Conservation (phyloP, 108 stramenopile genomes). For the Stephanodiscus minutulus region DNA sequence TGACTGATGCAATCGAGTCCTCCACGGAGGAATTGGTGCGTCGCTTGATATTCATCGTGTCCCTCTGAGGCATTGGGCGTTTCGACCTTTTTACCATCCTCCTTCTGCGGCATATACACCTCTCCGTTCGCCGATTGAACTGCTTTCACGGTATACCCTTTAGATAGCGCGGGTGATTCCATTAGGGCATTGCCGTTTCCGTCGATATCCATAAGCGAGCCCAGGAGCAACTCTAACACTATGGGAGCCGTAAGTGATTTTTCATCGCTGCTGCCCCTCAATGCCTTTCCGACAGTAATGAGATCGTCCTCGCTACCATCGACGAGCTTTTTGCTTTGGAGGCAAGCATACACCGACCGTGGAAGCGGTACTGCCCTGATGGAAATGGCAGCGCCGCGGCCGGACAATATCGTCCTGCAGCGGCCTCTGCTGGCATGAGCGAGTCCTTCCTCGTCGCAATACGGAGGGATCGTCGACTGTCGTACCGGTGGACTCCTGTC, state of each 20-base stretch:
- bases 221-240: slow-evolving; percentile 50
- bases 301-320: slow-evolving; percentile 61
- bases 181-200: slow-evolving; percentile 53
- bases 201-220: slow-evolving; percentile 37
- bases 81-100: slow-evolving; percentile 16
- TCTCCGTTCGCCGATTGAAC: slow-evolving; percentile 50
- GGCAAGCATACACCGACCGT: slow-evolving; percentile 44
- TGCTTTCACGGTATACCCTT: slow-evolving; percentile 40
- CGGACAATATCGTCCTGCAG: slow-evolving; percentile 69
- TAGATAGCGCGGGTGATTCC: slow-evolving; percentile 30
- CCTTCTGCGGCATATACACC: slow-evolving; percentile 41
- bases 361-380: slow-evolving; percentile 72
- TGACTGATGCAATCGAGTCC: slow-evolving; percentile 12
- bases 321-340: slow-evolving; percentile 47
- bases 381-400: slow-evolving; percentile 72
- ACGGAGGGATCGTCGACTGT: slow-evolving; percentile 81
- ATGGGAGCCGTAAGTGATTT: slow-evolving; percentile 27
- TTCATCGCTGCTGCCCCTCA: slow-evolving; percentile 45
- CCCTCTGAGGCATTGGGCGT: background rate
- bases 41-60: slow-evolving; percentile 22
- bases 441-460: slow-evolving; percentile 86
- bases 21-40: slow-evolving; percentile 13
- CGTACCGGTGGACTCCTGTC: slow-evolving; percentile 53
- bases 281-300: slow-evolving; percentile 58
- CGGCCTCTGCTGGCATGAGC: slow-evolving; percentile 64